Base-by-base conservation (phyloP, 164 flowering plant genomes). In the Paratinospora sagittata region DNA sequence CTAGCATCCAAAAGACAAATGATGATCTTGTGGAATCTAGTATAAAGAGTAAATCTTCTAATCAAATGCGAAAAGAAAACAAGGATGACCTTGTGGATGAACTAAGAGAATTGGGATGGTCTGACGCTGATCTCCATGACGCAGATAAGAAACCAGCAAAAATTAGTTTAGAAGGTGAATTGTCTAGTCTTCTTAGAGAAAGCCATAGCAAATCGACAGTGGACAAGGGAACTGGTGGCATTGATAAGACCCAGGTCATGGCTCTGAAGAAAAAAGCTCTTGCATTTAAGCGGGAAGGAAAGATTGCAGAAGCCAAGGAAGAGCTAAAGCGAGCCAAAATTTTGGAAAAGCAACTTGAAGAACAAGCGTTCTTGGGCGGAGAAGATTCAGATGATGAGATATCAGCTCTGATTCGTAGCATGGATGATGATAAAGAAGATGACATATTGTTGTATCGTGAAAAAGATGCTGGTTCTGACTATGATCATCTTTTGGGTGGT, bases 341-440 rank as follows among this genome's bases (percentile, higher is more conserved):
- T 77, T 75, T 95, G 62, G 97, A 95, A 76, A 88, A 79, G 79
- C 84, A 95, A 78, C 82, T 92, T 55, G 97, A 95, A 79, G 97
- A 95, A 73, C 88, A 90, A 73, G 96, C 87, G 70, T 78, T 95
- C 13, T 78, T 90, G 81, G 92, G 78, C 49, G 97, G 73, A 26
- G 91, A 92, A 41, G 94, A 90, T 63, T 89, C 97, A 43, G 98
- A 92, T 82, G 98, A 95, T 75, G 98, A 92, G 80, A 76, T 95
- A 26, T 83, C 90, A 49, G 76, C 85, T 60, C 74, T 92, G 69
- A 82, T 95, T 49, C 83, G 79, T 14, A 80, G 86, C 73, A 81
- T 92, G 88, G 90, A 90, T 65, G 68, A 66, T 75, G 87, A 83
- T 75, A 78, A 80, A 52, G 77, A 82, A 30, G 82, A 87, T 60